These are phyloP conservation scores for Ogataea populi-albae DNA, from an alignment of 805 yeast genomes.

Conservation along the genomic window DNA sequence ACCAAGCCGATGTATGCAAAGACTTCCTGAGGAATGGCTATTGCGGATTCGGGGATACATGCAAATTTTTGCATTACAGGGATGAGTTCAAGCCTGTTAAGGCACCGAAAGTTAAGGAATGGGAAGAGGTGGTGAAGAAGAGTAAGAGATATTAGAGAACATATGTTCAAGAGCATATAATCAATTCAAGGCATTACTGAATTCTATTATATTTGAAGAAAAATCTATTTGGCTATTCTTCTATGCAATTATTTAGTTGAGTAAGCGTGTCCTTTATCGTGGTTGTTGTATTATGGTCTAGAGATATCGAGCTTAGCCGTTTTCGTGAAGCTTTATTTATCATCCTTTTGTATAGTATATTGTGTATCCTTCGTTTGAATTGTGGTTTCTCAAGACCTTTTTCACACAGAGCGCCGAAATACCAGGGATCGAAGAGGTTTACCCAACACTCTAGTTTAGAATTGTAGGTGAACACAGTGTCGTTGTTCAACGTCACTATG, in stretches of 20 bases:
- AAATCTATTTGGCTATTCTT: neutral
- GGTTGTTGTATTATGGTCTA: constrained; percentile 3
- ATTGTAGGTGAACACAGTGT: constrained; percentile 43
- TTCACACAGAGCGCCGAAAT: constrained; percentile 10
- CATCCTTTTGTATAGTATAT: constrained; percentile 14
- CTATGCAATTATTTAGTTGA: too few species aligned
- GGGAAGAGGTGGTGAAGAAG: constrained; percentile 50
- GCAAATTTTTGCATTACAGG: constrained; percentile 89
- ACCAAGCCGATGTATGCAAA: constrained; percentile 91
- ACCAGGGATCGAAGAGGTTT: constrained; percentile 41
- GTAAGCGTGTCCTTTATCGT: constrained; percentile 9
- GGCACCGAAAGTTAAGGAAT: constrained; percentile 45
- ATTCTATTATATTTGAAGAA: neutral
- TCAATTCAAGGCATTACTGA: too few species aligned
- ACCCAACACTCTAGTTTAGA: constrained; percentile 46
- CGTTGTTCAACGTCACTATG: constrained; percentile 36
- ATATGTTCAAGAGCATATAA: too few species aligned
- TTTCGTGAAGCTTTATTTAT: constrained; percentile 7
- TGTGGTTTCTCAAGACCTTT: constrained; percentile 1
- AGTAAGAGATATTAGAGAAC: constrained; percentile 24
- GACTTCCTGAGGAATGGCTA: constrained; percentile 88
- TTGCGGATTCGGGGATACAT: constrained; percentile 96
- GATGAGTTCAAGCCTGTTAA: constrained; percentile 67
- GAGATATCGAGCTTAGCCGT: neutral
- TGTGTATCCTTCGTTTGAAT: constrained; percentile 12